These are phyloP conservation scores for Xylaria sp. DNA, from an alignment of 2,329 filamentous ascomycete species.

Conservation along the genomic window DNA sequence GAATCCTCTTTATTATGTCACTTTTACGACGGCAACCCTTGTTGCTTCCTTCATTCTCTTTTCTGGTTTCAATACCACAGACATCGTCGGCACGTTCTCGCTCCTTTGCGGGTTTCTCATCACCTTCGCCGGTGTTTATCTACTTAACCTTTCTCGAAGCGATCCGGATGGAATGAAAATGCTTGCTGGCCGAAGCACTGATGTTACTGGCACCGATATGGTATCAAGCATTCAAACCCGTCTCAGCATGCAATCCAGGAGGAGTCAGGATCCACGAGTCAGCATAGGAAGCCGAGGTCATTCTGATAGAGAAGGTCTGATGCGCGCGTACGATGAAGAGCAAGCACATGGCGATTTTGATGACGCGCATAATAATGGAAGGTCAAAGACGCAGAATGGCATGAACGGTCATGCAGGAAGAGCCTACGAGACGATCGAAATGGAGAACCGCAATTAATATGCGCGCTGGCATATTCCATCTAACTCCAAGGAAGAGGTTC, in stretches of 20 bases:
- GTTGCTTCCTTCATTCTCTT: conserved; percentile 97
- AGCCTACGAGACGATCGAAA: conserved; percentile 61
- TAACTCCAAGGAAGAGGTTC: conserved; percentile 2
- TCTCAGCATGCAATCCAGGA: conserved; percentile 89
- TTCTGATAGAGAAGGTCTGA: conserved; percentile 82
- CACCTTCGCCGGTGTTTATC: conserved; percentile 94
- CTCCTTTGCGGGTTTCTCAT: conserved; percentile 92
- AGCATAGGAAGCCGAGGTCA: conserved; percentile 71
- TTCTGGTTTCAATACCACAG: conserved; percentile 93
- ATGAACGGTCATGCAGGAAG: conserved; percentile 55
- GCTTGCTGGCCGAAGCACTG: conserved; percentile 72
- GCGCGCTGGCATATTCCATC: conserved; percentile 34
- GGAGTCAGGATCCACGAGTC: conserved; percentile 75
- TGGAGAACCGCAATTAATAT: conserved; percentile 59
- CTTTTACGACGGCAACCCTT: conserved; percentile 93
- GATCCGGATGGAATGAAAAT: conserved; percentile 84
- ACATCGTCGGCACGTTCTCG: conserved; percentile 90
- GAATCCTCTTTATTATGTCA: conserved; percentile 97
- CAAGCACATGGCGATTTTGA: conserved; percentile 75
- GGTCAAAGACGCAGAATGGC: conserved; percentile 54
- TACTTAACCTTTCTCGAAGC: conserved; percentile 92
- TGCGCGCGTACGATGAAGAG: conserved; percentile 90
- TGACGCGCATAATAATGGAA: conserved; percentile 74
- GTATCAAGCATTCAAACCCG: conserved; percentile 90
- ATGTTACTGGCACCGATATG: conserved; percentile 90